These are phyloP conservation scores for Kregervanrija delftensis DNA, from an alignment of 805 yeast species.

Conservation along the genomic window DNA sequence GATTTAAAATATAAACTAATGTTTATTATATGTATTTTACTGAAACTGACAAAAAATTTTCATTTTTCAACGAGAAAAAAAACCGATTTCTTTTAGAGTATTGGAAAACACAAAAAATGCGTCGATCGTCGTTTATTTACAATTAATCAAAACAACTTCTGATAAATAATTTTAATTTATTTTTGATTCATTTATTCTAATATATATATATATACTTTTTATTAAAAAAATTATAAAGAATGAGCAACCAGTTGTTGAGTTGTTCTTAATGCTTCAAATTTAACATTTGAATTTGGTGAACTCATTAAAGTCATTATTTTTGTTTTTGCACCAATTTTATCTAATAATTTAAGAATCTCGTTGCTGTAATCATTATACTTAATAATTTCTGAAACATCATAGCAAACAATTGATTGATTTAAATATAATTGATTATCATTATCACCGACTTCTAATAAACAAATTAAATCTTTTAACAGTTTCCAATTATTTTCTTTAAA, in stretches of 20 bases:
- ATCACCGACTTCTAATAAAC: slow-evolving; percentile 35
- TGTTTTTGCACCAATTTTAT: slow-evolving; percentile 58
- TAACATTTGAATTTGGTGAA: slow-evolving; percentile 76
- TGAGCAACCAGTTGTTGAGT: slow-evolving; percentile 92
- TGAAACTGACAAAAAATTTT: too few relatives aligned
- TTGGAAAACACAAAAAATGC: too few relatives aligned
- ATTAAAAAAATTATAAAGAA: slow-evolving; percentile 33
- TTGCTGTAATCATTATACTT: slow-evolving; percentile 40
- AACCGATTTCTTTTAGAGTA: too few relatives aligned
- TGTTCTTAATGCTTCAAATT: slow-evolving; percentile 91
- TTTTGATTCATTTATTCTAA: too few relatives aligned
- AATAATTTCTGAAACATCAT: slow-evolving; percentile 58
- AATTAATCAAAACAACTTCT: too few relatives aligned
- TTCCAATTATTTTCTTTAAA: slow-evolving; percentile 79
- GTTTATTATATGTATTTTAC: too few relatives aligned
- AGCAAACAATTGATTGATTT: slow-evolving; percentile 55
- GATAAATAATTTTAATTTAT: too few relatives aligned
- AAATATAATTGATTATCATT: slow-evolving; percentile 20
- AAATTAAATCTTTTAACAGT: slow-evolving; percentile 55
- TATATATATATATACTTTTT: neutral
- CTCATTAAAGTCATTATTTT: slow-evolving; percentile 80
- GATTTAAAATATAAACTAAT: too few relatives aligned
- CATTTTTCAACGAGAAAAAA: too few relatives aligned
- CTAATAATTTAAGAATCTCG: slow-evolving; percentile 49
- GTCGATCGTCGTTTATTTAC: too few relatives aligned